These are phyloP conservation scores for Coniferiporia weirii DNA, from an alignment of 1,284 basidiomycete genomes.

Conservation along the genomic window DNA sequence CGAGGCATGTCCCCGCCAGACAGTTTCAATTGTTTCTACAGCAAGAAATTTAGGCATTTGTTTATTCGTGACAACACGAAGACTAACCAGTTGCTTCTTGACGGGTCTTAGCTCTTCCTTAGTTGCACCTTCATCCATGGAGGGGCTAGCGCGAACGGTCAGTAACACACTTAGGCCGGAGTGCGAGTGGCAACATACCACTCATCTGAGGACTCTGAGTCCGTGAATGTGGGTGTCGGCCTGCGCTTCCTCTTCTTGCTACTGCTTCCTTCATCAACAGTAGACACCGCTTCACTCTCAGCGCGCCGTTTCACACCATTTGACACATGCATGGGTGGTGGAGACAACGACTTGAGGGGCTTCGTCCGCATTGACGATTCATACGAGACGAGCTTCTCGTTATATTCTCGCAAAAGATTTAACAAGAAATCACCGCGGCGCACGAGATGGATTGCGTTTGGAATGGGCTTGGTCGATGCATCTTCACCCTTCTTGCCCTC, in stretches of 20 bases:
- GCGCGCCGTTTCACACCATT: slow-evolving; percentile 63
- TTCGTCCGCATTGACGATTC: slow-evolving; percentile 57
- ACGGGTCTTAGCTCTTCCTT: slow-evolving; percentile 97
- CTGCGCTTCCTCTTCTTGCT: slow-evolving; percentile 69
- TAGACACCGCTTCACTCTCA: slow-evolving; percentile 76
- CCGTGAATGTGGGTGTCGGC: slow-evolving; percentile 88
- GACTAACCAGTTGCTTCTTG: slow-evolving; percentile 87
- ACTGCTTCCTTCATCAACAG: slow-evolving; percentile 62
- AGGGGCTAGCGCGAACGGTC: slow-evolving; percentile 50
- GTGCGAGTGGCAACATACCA: slow-evolving; percentile 49
- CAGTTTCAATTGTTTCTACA: slow-evolving; percentile 87
- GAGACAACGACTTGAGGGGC: slow-evolving; percentile 58
- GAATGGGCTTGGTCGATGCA: slow-evolving; percentile 76
- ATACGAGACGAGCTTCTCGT: slow-evolving; percentile 85
- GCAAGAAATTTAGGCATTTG: neutral
- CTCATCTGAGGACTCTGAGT: slow-evolving; percentile 84
- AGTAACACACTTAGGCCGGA: neutral
- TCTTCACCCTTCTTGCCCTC: slow-evolving; percentile 91
- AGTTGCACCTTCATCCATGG: slow-evolving; percentile 93
- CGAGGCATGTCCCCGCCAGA: slow-evolving; percentile 89
- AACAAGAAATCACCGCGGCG: slow-evolving; percentile 94
- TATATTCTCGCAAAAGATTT: slow-evolving; percentile 85
- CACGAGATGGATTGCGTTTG: slow-evolving; percentile 95
- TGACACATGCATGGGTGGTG: slow-evolving; percentile 59
- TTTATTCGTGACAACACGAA: neutral